These are phyloP conservation scores for Oryza punctata DNA, from an alignment of 176 grass and related monocot species.

Conservation along the genomic window DNA sequence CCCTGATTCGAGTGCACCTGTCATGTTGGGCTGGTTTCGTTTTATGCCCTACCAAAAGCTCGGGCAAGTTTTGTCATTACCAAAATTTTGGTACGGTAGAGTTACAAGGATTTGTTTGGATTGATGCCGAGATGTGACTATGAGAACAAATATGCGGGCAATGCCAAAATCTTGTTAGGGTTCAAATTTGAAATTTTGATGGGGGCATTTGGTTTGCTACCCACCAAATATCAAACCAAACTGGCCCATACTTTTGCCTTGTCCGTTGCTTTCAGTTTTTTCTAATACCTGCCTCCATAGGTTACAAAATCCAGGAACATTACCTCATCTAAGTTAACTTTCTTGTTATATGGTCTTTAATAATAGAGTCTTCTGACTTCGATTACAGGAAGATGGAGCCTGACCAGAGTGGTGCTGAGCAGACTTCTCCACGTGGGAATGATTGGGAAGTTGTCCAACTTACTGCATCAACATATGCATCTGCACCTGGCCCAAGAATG, in stretches of 20 bases:
- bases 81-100: too few relatives aligned
- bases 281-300: not conserved
- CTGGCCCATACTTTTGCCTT: not conserved
- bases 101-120: too few relatives aligned
- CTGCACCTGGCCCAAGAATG: constrained; percentile 32
- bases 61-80: too few relatives aligned
- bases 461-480: constrained; percentile 57
- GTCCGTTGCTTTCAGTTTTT: not conserved
- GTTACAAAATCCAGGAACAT: not conserved
- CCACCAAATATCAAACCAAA: too few relatives aligned
- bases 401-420: constrained; percentile 20
- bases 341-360: not conserved
- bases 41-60: too few relatives aligned
- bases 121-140: too few relatives aligned
- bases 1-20: not conserved
- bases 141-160: too few relatives aligned
- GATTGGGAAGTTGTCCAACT: constrained; percentile 93
- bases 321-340: not conserved
- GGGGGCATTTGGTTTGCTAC: too few relatives aligned
- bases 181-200: too few relatives aligned
- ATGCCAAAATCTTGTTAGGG: too few relatives aligned
- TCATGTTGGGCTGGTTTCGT: not conserved
- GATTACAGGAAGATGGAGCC: constrained; percentile 42
- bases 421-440: constrained; percentile 37
- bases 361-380: not conserved